Conservation (phyloP, 2,329 filamentous ascomycete genomes). For the Ambrosiella xylebori region DNA sequence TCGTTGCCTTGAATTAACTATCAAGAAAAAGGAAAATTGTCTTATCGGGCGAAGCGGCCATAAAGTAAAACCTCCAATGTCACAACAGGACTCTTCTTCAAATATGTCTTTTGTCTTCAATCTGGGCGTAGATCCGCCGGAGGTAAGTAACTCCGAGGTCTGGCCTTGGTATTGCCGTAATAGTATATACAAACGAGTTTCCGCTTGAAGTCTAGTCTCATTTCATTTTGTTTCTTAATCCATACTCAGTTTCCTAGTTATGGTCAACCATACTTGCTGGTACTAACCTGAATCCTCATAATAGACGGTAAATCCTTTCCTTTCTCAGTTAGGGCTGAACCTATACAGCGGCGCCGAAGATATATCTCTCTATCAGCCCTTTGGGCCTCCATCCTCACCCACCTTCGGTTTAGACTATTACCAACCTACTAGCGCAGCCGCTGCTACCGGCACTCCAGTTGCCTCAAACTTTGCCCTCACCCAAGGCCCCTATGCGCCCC, state of each 20-base stretch:
- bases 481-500: neutral
- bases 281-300: no score
- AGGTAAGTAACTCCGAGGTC: slow-evolving; percentile 1
- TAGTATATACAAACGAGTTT: neutral
- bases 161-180: neutral
- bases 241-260: neutral
- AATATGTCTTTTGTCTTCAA: neutral
- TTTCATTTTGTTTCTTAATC: neutral
- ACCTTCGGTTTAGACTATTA: neutral
- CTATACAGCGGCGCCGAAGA: no score
- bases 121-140: neutral
- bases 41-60: neutral
- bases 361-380: neutral
- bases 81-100: neutral
- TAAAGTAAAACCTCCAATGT: slow-evolving; percentile 3
- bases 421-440: neutral
- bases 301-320: no score
- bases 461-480: neutral
- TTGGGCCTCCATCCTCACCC: neutral
- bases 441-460: neutral
- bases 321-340: no score
- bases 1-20: neutral
- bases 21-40: neutral
- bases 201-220: neutral
- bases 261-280: neutral